Evolutionary conservation across 2,329 filamentous ascomycete genomes (phyloP).

Genomic region (Fusarium pseudocircinatum): DNA sequence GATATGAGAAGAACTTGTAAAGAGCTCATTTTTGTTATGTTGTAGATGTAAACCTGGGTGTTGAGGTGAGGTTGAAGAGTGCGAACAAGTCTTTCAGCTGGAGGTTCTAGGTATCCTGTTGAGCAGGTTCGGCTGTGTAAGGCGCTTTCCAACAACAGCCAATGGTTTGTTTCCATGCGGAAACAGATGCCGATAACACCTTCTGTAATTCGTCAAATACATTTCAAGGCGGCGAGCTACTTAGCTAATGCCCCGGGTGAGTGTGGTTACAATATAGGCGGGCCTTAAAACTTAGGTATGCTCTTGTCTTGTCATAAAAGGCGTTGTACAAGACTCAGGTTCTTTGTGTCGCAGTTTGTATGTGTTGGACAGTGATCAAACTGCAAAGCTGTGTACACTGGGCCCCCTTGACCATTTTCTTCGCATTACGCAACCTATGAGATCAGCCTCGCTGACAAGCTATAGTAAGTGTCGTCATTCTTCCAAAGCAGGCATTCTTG

Average conservation of each 20-base stretch:
- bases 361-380: too few relatives aligned
- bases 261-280: too few relatives aligned
- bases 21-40: neutral
- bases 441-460: neutral
- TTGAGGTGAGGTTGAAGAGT: neutral
- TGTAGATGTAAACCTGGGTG: neutral
- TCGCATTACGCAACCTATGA: neutral
- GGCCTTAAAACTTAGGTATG: neutral
- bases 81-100: neutral
- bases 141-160: neutral
- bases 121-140: neutral
- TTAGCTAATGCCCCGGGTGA: neutral
- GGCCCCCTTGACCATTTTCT: neutral
- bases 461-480: neutral
- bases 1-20: neutral
- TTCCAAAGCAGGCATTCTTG: neutral
- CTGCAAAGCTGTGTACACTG: neutral
- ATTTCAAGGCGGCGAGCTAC: neutral
- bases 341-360: neutral
- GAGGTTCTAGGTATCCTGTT: neutral
- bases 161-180: neutral
- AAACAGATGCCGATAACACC: neutral
- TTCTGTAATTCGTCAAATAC: neutral
- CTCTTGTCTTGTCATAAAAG: neutral
- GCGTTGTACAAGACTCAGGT: neutral